Evolutionary conservation across 108 stramenopile species (phyloP).

Genomic region (Mediolabrus comicus): DNA sequence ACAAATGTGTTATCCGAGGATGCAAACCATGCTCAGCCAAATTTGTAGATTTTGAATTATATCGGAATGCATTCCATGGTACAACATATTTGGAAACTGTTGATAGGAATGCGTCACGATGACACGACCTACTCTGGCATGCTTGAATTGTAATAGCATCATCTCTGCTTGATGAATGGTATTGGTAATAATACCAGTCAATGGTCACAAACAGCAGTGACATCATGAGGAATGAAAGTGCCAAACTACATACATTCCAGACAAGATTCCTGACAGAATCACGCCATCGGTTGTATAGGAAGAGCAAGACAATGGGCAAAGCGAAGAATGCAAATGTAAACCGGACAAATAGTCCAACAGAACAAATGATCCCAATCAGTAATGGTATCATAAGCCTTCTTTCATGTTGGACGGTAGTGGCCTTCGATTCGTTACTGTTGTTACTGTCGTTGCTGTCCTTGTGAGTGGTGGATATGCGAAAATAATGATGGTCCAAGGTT

Average conservation of each 20-base stretch:
- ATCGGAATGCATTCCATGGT: conserved; percentile 73
- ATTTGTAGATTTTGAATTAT: conserved; percentile 70
- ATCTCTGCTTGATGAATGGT: neutral
- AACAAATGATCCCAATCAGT: conserved; percentile 52
- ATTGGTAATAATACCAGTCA: neutral
- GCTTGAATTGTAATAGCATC: neutral
- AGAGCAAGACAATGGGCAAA: conserved; percentile 48
- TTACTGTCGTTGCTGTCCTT: neutral
- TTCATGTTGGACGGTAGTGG: neutral
- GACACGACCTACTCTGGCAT: neutral
- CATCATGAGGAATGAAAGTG: neutral
- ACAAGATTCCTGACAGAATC: conserved; percentile 6
- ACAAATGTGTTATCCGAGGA: conserved; percentile 65
- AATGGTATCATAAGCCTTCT: conserved; percentile 5
- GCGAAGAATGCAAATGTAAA: conserved; percentile 82
- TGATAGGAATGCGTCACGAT: neutral
- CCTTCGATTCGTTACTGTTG: neutral
- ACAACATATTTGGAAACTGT: conserved; percentile 43
- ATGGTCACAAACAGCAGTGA: conserved; percentile 32
- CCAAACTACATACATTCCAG: neutral
- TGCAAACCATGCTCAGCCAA: conserved; percentile 77
- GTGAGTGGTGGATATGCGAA: neutral
- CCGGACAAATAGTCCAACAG: conserved; percentile 68
- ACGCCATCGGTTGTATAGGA: conserved; percentile 25
- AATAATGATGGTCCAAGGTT: neutral